Evolutionary conservation across 2,329 filamentous ascomycete genomes (phyloP), one percentile per base, ranked within the genome.

Genomic region (Sclerotinia subarctica): DNA sequence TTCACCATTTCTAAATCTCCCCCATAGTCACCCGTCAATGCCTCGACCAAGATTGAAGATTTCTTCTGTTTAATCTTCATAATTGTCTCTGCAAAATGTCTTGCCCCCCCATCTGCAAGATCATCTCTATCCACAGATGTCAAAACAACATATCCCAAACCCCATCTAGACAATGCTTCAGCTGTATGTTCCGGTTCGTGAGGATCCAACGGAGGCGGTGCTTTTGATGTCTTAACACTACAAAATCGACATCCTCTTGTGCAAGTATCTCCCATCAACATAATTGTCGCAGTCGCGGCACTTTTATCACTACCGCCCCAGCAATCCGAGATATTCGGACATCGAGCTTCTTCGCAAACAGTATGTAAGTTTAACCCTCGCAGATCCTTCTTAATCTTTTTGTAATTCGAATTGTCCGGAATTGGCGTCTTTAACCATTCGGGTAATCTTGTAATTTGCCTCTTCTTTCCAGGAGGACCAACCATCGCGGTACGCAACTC

Each of bases 241-340:
- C 95, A 99, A 83, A 99, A 99, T 65, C 95, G 88, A 80, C 95
- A 99, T 24, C 94, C 95, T 69, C 95, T 87, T 24, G 95, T 99
- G 80, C 95, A 99, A 11, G 94, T 98, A 79, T 99, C 95, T 72
- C 95, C 95, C 94, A 98, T 98, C 59, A 99, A 83, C 95, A 99
- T 99, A 80, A 99, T 98, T 15, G 95, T 99, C 2, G 95, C 95
- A 44, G 95, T 99, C 5, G 95, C 95, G 35, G 93, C 90, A 72
- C 88, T 90, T 82, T 97, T 97, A 78, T 90, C 88, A 77, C 85
- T 88, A 46, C 95, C 95, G 70, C 95, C 95, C 95, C 95, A 99
- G 83, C 95, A 99, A 78, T 98, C 94, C 71, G 91, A 93, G 70
- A 99, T 97, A 80, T 99, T 99, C 70, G 95, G 95, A 80, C 95